Conservation (phyloP, 2,329 filamentous ascomycete genomes). For the Aureobasidium sp. region DNA sequence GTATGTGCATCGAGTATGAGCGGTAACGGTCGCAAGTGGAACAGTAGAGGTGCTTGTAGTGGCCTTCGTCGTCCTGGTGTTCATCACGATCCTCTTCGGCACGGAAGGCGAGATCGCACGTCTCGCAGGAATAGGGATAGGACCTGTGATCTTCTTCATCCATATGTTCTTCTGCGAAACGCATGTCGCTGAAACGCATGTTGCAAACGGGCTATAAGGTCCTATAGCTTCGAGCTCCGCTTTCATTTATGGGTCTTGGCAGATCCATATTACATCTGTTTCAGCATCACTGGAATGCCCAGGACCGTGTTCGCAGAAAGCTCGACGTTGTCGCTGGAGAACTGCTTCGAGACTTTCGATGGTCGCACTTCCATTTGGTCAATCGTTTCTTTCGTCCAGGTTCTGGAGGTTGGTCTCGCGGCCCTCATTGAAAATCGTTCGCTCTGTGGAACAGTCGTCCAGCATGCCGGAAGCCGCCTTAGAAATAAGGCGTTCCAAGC, state of each 20-base stretch:
- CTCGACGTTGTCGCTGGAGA: neutral
- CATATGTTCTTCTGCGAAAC: conserved; percentile 26
- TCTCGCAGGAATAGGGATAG: conserved; percentile 17
- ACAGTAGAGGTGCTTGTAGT: conserved; percentile 27
- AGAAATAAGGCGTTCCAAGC: neutral
- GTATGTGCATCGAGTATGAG: too few species aligned
- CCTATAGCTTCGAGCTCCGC: neutral
- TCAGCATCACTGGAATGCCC: neutral
- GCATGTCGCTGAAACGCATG: conserved; percentile 19
- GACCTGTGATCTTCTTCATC: neutral
- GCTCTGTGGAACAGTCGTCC: neutral
- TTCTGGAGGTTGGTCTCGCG: neutral
- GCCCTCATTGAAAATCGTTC: neutral
- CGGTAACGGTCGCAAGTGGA: conserved; percentile 22
- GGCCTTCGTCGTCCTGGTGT: conserved; percentile 13
- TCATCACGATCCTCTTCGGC: neutral
- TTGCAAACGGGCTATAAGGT: too few species aligned
- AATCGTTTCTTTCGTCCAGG: neutral
- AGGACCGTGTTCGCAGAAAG: neutral
- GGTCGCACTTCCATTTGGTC: neutral
- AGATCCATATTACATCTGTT: neutral
- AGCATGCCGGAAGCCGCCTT: neutral
- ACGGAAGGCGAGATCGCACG: neutral
- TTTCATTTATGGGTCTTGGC: neutral
- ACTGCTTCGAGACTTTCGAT: neutral